Evolutionary conservation across 2,329 filamentous ascomycete genomes (phyloP).

Genomic region (Fusarium sp.): DNA sequence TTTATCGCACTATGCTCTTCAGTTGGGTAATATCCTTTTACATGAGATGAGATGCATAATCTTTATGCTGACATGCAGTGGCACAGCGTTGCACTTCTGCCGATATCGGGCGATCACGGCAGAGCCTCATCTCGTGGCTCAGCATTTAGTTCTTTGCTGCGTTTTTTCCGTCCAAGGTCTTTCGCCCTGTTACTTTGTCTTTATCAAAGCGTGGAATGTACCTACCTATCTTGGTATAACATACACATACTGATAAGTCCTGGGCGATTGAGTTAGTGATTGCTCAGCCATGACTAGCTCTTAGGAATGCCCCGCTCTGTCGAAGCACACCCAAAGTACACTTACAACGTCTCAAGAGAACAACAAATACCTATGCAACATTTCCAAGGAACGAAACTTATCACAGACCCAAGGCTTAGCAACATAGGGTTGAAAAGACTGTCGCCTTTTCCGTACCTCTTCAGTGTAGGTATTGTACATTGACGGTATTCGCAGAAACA

Average conservation of each 20-base stretch:
- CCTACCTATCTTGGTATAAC: background rate
- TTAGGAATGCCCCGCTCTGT: slow-evolving; percentile 8
- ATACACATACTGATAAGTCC: background rate
- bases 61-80: background rate
- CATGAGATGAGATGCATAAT: background rate
- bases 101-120: slow-evolving; percentile 1
- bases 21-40: background rate
- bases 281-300: background rate
- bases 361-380: background rate
- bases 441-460: background rate
- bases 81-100: slow-evolving; percentile 1
- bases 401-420: slow-evolving; percentile 3
- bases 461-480: background rate
- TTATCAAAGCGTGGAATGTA: background rate
- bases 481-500: background rate
- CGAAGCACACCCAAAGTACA: background rate
- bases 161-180: background rate
- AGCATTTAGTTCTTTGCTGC: background rate
- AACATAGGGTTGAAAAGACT: slow-evolving; percentile 20
- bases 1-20: background rate
- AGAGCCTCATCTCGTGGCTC: slow-evolving; percentile 16
- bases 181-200: background rate
- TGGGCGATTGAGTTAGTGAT: background rate
- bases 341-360: background rate
- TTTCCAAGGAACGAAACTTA: background rate